Evolutionary conservation across 768 basidiomycete genomes (phyloP).

Genomic region (Kwoniella sp.): DNA sequence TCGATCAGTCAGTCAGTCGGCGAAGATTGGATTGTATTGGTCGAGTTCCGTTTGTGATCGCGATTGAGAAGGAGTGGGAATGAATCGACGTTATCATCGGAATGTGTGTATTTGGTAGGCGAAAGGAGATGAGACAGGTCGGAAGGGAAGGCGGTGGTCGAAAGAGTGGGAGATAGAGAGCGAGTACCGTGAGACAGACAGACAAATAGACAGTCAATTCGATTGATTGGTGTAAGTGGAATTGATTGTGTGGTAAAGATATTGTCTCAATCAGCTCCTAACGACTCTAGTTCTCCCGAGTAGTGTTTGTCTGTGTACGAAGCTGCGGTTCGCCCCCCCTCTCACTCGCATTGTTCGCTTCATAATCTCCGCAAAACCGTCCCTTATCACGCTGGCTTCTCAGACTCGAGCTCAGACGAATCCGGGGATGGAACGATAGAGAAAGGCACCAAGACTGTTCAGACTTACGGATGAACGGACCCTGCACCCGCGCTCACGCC

Average conservation of each 20-base stretch:
- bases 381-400: no score
- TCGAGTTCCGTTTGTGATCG: not conserved
- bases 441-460: no score
- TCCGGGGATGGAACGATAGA: not conserved
- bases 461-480: constrained; percentile 24
- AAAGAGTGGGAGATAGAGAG: not conserved
- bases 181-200: not conserved
- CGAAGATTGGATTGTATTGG: no score
- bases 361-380: no score
- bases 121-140: not conserved
- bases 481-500: not conserved
- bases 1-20: no score
- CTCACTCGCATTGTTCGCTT: no score
- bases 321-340: no score
- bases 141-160: not conserved
- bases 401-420: no score
- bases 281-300: not conserved
- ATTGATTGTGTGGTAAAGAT: not conserved
- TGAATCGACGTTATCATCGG: not conserved
- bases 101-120: not conserved
- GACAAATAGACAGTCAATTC: not conserved
- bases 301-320: not conserved
- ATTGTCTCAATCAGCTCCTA: not conserved
- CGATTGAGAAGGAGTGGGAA: not conserved
- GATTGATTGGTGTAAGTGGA: not conserved